These are phyloP conservation scores for Seiridium unicorne DNA, from an alignment of 2,329 filamentous ascomycete genomes.

Conservation along the genomic window DNA sequence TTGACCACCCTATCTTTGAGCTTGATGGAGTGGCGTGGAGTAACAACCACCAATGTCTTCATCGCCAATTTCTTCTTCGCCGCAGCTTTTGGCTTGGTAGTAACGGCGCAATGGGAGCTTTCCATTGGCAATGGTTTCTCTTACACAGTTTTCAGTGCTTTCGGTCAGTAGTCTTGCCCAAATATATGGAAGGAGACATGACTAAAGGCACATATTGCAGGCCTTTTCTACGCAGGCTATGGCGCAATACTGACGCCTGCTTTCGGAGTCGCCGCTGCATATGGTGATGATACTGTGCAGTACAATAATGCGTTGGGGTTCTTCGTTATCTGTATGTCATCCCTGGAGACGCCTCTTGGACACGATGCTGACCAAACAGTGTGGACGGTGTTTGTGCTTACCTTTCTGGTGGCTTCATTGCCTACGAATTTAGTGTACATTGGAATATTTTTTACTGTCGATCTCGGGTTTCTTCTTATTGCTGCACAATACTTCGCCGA, in stretches of 20 bases:
- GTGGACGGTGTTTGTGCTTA: constrained; percentile 22
- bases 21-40: constrained; percentile 54
- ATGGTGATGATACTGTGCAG: constrained; percentile 19
- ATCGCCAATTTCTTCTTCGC: constrained; percentile 54
- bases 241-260: constrained; percentile 22
- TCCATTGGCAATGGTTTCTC: constrained; percentile 49
- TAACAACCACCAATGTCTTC: constrained; percentile 49
- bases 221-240: constrained; percentile 23
- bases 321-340: constrained; percentile 19
- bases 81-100: constrained; percentile 47
- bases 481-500: constrained; percentile 23
- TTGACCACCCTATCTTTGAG: constrained; percentile 51
- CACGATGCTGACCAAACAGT: constrained; percentile 9
- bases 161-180: constrained; percentile 32
- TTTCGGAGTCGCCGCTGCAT: constrained; percentile 22
- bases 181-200: neutral
- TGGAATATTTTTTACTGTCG: constrained; percentile 20
- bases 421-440: constrained; percentile 22
- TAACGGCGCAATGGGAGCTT: constrained; percentile 56
- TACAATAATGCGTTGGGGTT: constrained; percentile 24
- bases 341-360: neutral
- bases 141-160: constrained; percentile 53
- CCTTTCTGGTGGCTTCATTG: constrained; percentile 21
- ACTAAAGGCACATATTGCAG: constrained; percentile 4
- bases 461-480: constrained; percentile 18